Evolutionary conservation across 2,329 filamentous ascomycete species (phyloP), one percentile per base, ranked within the genome.

Genomic region (Macrophomina phaseolina): DNA sequence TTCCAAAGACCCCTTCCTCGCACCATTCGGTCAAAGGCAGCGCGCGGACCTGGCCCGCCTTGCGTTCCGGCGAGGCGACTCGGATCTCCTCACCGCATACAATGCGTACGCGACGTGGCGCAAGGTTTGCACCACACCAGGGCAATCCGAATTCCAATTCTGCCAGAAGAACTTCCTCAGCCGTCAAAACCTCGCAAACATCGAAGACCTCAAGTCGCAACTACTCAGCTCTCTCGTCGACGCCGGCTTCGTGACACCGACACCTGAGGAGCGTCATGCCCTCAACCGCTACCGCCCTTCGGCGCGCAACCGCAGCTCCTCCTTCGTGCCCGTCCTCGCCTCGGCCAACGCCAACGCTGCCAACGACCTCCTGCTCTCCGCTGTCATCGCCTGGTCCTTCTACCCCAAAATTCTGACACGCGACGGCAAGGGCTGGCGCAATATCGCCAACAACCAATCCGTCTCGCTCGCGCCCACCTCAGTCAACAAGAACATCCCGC

Each of bases 171-270:
- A 97, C 78, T 97, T 94, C 74, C 86, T 99, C 63, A 94, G 90
- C 68, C 86, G 90, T n/a, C 93, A 96, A 76, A 95, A 92, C 3
- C 85, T 99, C 4, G 85, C 89, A 55, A 97, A 95, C 69, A 97
- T 99, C 70, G 95, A 99, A 77, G 95, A 99, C 72, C 85, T 98
- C 64, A 99, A 98, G 79, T 91, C 91, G 6, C 95, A 99, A 74
- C 87, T 99, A 0, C 84, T 97, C 1, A 89, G 92, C 1, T 91
- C 92, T 0, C 85, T 99, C 0, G 91, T 90, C 6, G 95, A 98
- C 72, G 92, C 93, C 0, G 92, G 93, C 0, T 91, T 97, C 70
- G 81, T 98, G 5, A 87, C 86, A 11, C 83, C 97, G 1, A 91
- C 91, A 0, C 83, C 88, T 0, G 87, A 90, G 2, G 93, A 97